Evolutionary conservation across 169 alveolate species (phyloP).

Genomic region (Cytauxzoon felis): DNA sequence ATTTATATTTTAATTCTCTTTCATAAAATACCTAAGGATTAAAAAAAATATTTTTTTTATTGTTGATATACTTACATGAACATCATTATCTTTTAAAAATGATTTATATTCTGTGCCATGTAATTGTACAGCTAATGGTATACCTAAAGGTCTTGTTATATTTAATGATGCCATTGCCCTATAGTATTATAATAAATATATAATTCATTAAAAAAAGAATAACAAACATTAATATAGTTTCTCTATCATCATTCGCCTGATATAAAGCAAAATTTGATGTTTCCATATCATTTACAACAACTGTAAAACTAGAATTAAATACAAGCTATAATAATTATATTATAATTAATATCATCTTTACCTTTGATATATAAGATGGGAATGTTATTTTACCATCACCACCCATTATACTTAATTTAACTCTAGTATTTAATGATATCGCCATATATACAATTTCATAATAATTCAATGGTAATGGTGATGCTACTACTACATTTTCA

Average conservation of each 20-base stretch:
- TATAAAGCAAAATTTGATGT: conserved; percentile 22
- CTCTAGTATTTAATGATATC: conserved; percentile 65
- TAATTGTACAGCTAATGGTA: conserved; percentile 43
- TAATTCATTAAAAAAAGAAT: neutral
- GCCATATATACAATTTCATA: conserved; percentile 69
- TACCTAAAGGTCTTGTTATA: conserved; percentile 35
- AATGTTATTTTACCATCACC: conserved; percentile 50
- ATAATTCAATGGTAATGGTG: conserved; percentile 68
- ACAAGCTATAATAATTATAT: conserved; percentile 27
- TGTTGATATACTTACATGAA: conserved; percentile 7
- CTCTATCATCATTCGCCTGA: conserved; percentile 30
- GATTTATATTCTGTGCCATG: conserved; percentile 54
- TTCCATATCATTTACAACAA: conserved; percentile 61
- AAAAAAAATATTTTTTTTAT: neutral
- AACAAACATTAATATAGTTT: conserved; percentile 30
- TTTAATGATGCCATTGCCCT: conserved; percentile 40
- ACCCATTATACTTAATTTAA: conserved; percentile 71
- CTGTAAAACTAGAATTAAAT: conserved; percentile 43
- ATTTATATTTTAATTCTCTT: conserved; percentile 66
- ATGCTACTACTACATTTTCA: conserved; percentile 63
- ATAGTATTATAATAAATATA: neutral
- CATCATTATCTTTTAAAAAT: conserved; percentile 7
- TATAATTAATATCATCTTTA: conserved; percentile 24
- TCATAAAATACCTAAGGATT: conserved; percentile 34
- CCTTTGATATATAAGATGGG: conserved; percentile 51